phyloP scores from a whole-genome alignment of 805 yeast genomes.

The Maudiozyma pseudohumilis region DNA sequence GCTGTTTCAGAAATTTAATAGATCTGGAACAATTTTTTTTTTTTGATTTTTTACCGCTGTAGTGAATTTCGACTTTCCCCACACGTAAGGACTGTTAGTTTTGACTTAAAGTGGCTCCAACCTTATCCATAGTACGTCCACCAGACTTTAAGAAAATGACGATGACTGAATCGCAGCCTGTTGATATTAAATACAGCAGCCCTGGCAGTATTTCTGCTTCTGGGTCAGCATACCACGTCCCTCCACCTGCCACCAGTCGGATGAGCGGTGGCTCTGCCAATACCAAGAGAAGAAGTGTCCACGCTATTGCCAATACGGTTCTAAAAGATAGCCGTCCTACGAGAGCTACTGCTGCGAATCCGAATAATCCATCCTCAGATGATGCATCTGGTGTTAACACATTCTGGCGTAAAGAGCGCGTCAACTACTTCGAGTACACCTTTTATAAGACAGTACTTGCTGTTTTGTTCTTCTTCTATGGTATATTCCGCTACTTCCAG shows the following conservation, averaged over 20 bases:
- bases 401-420: conserved; percentile 11
- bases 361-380: not conserved
- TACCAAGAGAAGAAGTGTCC: conserved; percentile 11
- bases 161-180: not conserved
- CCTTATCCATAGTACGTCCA: no score
- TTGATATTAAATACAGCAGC: not conserved
- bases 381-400: conserved; percentile 3
- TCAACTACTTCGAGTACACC: conserved; percentile 16
- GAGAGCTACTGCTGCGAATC: not conserved
- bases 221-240: conserved; percentile 8
- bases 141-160: conserved; percentile 1
- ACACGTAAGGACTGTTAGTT: no score
- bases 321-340: conserved; percentile 6
- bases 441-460: conserved; percentile 43
- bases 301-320: conserved; percentile 15
- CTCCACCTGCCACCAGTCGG: conserved; percentile 17
- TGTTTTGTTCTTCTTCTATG: conserved; percentile 43
- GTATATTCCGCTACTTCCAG: conserved; percentile 44
- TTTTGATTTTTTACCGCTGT: no score
- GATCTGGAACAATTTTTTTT: no score
- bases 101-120: not conserved
- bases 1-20: no score
- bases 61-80: no score
- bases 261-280: conserved; percentile 9
- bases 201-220: not conserved